Evolutionary conservation across 768 basidiomycete genomes (phyloP), one percentile per base, ranked within the genome.

Genomic region (Boletus insuetus): DNA sequence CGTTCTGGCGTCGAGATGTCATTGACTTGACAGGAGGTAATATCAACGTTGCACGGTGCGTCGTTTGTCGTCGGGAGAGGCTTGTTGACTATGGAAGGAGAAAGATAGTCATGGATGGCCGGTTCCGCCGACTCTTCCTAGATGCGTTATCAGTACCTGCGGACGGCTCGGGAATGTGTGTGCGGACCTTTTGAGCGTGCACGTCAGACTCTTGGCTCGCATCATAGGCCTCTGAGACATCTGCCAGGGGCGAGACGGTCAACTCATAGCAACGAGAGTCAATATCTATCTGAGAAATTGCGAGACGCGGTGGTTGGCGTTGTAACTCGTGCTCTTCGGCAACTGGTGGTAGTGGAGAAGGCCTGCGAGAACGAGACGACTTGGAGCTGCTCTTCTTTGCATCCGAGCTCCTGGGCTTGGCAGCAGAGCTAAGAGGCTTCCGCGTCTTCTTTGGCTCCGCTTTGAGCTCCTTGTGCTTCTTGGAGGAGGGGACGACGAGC

Each of bases 191-290:
- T 64, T 80, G 73, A 48, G 76, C 64, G 55, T 72, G 73, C 50
- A 75, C 73, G 60, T 77, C 78, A 31, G 76, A 72, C 53, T 69
- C 69, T 53, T 73, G 71, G 44, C 73, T 70, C 29, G 74, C 71
- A 46, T 85, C 84, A 64, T 87, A 89, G 0, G 89, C 89, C 57
- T 80, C 75, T 40, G 78, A 86, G 46, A 91, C 83, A 68, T 91
- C 89, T 37, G 89, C 89, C 60, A 91, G 70, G 42, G 89, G 89
- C 63, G 80, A 75, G 59, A 91, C 89, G 6, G 89, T 91, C 59
- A 91, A 67, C 63, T 89, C 89, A 64, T 90, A 89, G 72, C 89
- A 90, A 47, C 80, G 81, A n/a, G 89, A 82, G 62, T 89, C 83
- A 49, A 86, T 83, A 40, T 76, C 71, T 4, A 76, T 77, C 64